These are phyloP conservation scores for Toxoplasma gondii DNA, from an alignment of 169 alveolate genomes.

Conservation along the genomic window DNA sequence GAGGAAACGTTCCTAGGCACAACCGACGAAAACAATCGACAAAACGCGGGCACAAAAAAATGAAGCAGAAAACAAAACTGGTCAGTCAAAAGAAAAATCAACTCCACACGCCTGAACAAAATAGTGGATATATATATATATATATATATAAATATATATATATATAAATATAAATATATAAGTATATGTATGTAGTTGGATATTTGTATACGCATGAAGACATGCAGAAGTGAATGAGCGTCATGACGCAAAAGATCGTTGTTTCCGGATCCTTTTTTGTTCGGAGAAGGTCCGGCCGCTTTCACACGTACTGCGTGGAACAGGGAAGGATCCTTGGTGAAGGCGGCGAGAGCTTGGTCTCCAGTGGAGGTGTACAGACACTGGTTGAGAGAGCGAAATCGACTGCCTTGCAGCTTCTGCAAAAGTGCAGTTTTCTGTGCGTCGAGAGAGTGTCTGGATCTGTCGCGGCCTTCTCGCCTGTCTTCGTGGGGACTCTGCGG, in stretches of 20 bases:
- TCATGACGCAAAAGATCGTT: no score
- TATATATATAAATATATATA: neutral
- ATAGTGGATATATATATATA: neutral
- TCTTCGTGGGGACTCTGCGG: neutral
- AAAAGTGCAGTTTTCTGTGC: neutral
- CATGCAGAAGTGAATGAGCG: no score
- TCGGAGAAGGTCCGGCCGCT: no score
- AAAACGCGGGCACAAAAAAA: neutral
- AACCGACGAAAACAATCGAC: neutral
- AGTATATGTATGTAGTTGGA: neutral
- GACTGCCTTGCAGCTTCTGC: slow-evolving; percentile 73
- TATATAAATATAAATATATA: neutral
- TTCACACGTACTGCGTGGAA: slow-evolving; percentile 68
- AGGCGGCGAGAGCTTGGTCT: slow-evolving; percentile 68
- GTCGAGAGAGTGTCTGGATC: neutral
- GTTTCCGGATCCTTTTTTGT: no score
- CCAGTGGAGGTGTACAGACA: slow-evolving; percentile 73
- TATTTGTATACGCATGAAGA: neutral
- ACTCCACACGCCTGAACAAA: neutral
- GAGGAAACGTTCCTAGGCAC: neutral
- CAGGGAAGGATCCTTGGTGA: slow-evolving; percentile 68
- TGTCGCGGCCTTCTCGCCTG: neutral
- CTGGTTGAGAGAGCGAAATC: slow-evolving; percentile 76
- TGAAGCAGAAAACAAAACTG: no score
- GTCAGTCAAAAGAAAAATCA: no score